These are phyloP conservation scores for Schizosaccharomyces japonicus DNA, from an alignment of 805 yeast species.

Conservation along the genomic window DNA sequence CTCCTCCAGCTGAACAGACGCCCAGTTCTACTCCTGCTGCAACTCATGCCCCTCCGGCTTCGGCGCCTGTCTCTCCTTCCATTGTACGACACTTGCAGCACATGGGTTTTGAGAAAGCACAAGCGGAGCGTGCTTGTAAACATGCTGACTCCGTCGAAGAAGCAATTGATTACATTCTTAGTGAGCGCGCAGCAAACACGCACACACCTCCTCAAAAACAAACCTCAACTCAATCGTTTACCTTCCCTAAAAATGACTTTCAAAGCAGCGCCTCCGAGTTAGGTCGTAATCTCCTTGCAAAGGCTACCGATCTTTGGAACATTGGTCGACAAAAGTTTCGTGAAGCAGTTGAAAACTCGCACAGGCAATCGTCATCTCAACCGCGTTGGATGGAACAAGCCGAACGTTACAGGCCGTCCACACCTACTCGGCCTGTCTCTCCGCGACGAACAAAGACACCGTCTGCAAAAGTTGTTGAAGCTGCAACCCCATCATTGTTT, in stretches of 20 bases:
- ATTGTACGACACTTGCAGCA: no score
- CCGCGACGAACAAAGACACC: no score
- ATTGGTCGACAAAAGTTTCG: neutral
- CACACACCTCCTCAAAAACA: neutral
- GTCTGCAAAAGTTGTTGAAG: no score
- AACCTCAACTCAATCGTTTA: neutral
- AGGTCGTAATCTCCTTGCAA: neutral
- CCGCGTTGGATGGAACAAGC: conserved; percentile 4
- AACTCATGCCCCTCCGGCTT: no score
- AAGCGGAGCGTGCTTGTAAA: neutral
- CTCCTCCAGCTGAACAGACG: no score
- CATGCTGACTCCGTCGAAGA: neutral
- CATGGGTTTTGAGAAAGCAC: no score
- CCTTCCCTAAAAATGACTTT: neutral
- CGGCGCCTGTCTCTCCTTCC: no score
- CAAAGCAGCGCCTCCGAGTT: neutral
- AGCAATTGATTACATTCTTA: neutral
- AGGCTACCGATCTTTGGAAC: neutral
- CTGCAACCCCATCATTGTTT: no score
- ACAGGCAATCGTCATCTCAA: no score
- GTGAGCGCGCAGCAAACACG: neutral
- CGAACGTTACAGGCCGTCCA: conserved; percentile 6
- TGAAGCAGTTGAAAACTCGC: neutral
- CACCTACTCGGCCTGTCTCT: conserved; percentile 12
- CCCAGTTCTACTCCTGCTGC: no score